These are phyloP conservation scores for Dryadomyces quercus-mongolicae DNA, from an alignment of 2,329 filamentous ascomycete species.

Conservation along the genomic window DNA sequence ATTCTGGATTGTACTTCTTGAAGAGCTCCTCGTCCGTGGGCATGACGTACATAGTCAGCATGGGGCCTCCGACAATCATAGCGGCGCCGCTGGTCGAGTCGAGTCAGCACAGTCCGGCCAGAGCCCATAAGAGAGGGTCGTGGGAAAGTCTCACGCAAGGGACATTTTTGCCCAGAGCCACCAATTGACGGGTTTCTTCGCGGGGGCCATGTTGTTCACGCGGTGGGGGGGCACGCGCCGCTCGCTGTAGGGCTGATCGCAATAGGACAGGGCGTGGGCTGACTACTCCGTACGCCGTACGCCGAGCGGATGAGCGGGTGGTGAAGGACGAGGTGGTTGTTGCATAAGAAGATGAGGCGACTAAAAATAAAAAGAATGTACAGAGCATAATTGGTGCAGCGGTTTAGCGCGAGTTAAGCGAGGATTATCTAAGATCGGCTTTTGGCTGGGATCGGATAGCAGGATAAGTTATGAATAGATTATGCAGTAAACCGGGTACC, in stretches of 20 bases:
- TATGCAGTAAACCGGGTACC: no score
- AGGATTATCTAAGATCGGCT: no score
- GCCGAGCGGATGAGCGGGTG: neutral
- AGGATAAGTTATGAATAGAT: no score
- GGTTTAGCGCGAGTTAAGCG: no score
- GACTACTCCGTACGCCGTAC: neutral
- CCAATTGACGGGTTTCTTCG: constrained; percentile 37
- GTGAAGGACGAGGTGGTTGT: neutral
- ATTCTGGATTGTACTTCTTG: constrained; percentile 82
- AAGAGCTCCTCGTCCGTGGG: constrained; percentile 90
- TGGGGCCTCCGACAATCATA: constrained; percentile 73
- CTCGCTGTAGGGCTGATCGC: neutral
- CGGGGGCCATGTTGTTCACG: neutral
- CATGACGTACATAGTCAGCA: constrained; percentile 64
- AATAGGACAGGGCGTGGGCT: neutral
- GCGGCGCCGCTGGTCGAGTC: constrained; percentile 46
- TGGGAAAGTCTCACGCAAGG: constrained; percentile 40
- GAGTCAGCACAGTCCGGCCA: constrained; percentile 4
- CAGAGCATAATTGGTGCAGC: no score
- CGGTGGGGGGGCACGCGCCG: neutral
- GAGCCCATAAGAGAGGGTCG: constrained; percentile 4
- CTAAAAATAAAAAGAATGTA: neutral
- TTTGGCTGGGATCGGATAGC: no score
- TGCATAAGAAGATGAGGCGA: neutral
- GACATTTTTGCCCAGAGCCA: constrained; percentile 58